phyloP scores from a whole-genome alignment of 306 rosid species.

The Vigna mungo region DNA sequence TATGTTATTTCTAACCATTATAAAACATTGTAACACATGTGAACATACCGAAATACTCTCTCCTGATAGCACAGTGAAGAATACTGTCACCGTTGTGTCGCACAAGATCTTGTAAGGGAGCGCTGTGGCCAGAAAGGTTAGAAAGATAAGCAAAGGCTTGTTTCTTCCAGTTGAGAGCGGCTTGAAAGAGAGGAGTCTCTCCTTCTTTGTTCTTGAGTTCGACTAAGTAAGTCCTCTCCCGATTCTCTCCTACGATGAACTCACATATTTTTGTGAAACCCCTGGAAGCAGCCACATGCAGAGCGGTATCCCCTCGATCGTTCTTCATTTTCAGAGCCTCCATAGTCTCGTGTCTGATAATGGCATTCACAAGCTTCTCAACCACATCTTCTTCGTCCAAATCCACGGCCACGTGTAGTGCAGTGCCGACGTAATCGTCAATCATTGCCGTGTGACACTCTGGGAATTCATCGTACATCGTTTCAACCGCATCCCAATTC shows the following conservation, averaged over 20 bases:
- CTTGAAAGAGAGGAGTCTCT: constrained; percentile 44
- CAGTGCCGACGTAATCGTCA: not conserved
- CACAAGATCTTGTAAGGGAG: constrained; percentile 1
- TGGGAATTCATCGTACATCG: not conserved
- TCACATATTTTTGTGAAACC: not conserved
- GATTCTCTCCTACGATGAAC: not conserved
- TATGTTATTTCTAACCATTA: too few species aligned
- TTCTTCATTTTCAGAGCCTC: not conserved
- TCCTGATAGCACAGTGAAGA: constrained; percentile 40
- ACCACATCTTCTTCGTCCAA: constrained; percentile 6
- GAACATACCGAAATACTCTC: constrained; percentile 37
- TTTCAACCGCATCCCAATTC: not conserved
- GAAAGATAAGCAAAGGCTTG: constrained; percentile 34
- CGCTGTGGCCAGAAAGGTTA: not conserved
- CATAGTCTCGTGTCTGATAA: not conserved
- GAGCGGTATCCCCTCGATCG: constrained; percentile 16
- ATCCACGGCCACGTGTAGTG: constrained; percentile 36
- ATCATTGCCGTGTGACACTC: not conserved
- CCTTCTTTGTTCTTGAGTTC: not conserved
- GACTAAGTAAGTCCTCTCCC: constrained; percentile 6
- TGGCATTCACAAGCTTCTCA: not conserved
- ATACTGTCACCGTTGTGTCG: constrained; percentile 18
- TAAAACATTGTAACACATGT: too few species aligned
- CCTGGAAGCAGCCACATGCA: constrained; percentile 47
- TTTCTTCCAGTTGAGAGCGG: constrained; percentile 37